phyloP scores from a whole-genome alignment of 2,329 filamentous ascomycete species.

The Penicillium sp. region DNA sequence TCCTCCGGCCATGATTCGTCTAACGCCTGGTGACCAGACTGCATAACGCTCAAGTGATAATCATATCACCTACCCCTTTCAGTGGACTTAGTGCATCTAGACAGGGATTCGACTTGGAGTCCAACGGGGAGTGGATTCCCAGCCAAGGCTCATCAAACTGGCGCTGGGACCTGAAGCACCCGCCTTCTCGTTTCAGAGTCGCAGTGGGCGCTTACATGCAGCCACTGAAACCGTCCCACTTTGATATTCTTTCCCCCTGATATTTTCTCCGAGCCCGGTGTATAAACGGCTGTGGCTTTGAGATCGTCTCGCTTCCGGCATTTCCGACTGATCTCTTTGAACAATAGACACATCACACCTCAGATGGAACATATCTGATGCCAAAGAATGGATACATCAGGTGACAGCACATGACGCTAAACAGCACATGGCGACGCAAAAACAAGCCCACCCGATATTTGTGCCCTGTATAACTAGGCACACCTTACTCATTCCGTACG shows the following conservation, averaged over 20 bases:
- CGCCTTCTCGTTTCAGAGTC: conserved; percentile 36
- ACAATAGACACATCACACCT: conserved; percentile 15
- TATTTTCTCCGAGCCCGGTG: conserved; percentile 22
- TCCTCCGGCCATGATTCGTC: conserved; percentile 10
- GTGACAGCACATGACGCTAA: neutral
- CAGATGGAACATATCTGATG: conserved; percentile 16
- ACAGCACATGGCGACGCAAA: neutral
- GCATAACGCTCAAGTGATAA: conserved; percentile 13
- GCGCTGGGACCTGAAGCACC: conserved; percentile 40
- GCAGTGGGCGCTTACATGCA: conserved; percentile 35
- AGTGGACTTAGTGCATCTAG: neutral
- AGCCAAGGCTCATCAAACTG: conserved; percentile 36
- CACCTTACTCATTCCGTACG: no score
- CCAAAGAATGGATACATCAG: neutral
- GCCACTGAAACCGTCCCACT: conserved; percentile 21
- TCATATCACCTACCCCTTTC: conserved; percentile 18
- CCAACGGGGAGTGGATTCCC: conserved; percentile 15
- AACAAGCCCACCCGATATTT: neutral
- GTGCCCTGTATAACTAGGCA: neutral
- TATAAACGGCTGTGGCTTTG: conserved; percentile 20
- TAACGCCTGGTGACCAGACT: conserved; percentile 17
- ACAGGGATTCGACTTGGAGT: conserved; percentile 4
- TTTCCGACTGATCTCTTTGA: neutral
- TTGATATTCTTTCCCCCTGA: conserved; percentile 3
- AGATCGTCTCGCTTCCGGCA: conserved; percentile 2